Evolutionary conservation across 352 stramenopile species (phyloP).

Genomic region (Phytophthora vignae): DNA sequence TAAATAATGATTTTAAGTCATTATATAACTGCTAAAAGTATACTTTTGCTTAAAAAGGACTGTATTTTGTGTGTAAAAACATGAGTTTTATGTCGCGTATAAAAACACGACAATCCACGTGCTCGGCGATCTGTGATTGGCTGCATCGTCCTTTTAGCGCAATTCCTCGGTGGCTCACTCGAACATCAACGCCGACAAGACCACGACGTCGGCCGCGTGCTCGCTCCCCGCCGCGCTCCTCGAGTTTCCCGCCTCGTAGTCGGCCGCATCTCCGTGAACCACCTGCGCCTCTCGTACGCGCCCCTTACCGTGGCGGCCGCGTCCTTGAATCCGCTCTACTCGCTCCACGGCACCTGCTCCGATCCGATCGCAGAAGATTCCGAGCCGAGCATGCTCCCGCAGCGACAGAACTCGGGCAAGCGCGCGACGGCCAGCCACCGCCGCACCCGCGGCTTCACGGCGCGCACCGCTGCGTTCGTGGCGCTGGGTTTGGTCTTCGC

Average conservation of each 20-base stretch:
- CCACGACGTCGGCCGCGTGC: conserved; percentile 9
- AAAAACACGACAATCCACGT: no score
- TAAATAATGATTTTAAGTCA: no score
- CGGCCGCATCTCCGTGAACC: neutral
- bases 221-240: neutral
- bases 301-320: conserved; percentile 1
- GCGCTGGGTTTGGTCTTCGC: conserved; percentile 54
- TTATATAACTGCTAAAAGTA: no score
- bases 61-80: no score
- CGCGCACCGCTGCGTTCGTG: conserved; percentile 37
- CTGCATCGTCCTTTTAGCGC: no score
- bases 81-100: no score
- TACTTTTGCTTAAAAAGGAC: no score
- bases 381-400: conserved; percentile 54
- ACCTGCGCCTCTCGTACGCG: conserved; percentile 6
- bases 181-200: conserved; percentile 29
- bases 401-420: conserved; percentile 54
- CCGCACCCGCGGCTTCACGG: conserved; percentile 17
- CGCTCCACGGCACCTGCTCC: neutral
- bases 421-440: conserved; percentile 41
- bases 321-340: neutral
- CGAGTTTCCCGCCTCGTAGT: conserved; percentile 1
- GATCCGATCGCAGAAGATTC: conserved; percentile 14
- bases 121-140: neutral
- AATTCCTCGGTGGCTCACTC: conserved; percentile 12